A percentile compares a stretch with the other conserved stretches of the same genome.
These are phyloP conservation scores for Exophiala oligosperma DNA, from an alignment of 2,329 filamentous ascomycete species.

Conservation along the genomic window DNA sequence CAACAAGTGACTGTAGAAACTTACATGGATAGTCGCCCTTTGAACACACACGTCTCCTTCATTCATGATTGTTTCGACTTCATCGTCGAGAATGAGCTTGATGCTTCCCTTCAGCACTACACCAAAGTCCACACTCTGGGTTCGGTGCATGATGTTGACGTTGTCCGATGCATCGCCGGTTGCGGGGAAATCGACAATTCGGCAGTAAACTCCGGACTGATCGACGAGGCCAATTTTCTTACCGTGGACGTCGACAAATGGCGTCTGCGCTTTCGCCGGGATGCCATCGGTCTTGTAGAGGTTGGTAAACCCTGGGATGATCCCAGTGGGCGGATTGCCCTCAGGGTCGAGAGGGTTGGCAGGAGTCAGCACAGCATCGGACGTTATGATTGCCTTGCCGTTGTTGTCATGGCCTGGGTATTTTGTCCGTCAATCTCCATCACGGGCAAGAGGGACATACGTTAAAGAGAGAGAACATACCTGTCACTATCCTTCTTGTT, in stretches of 20 bases:
- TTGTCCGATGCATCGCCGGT: conserved; percentile 12
- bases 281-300: conserved; percentile 29
- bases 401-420: conserved; percentile 28
- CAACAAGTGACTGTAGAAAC: conserved; percentile 1
- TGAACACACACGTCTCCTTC: conserved; percentile 35
- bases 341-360: conserved; percentile 30
- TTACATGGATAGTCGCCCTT: conserved; percentile 26
- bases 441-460: not conserved
- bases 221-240: conserved; percentile 29
- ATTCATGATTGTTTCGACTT: conserved; percentile 30
- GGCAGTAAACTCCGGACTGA: conserved; percentile 24
- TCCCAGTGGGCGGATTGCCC: conserved; percentile 25
- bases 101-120: conserved; percentile 35
- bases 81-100: conserved; percentile 33
- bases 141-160: conserved; percentile 28
- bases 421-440: not conserved
- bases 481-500: conserved; percentile 22
- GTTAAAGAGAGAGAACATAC: not conserved
- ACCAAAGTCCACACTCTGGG: conserved; percentile 34
- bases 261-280: conserved; percentile 28
- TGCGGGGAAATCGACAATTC: conserved; percentile 33
- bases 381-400: conserved; percentile 32
- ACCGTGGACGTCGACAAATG: conserved; percentile 31
- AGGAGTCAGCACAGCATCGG: conserved; percentile 31
- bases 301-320: conserved; percentile 31